These are phyloP conservation scores for Dendrobium chrysotoxum DNA, from an alignment of 106 monocot genomes.

Conservation along the genomic window DNA sequence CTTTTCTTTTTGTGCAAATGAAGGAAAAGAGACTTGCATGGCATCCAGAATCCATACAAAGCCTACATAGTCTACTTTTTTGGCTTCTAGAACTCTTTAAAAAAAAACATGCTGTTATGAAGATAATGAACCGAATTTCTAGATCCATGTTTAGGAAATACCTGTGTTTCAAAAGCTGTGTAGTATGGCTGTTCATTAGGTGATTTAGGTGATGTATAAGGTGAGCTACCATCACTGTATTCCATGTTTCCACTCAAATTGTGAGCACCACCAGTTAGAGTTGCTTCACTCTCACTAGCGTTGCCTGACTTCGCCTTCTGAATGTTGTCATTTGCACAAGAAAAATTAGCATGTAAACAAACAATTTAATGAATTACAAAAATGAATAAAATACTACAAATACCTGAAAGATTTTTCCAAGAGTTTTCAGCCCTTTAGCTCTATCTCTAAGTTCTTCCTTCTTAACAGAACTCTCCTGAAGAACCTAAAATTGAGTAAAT, in stretches of 20 bases:
- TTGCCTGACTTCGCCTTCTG: slow-evolving; percentile 44
- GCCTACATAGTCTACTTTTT: not conserved
- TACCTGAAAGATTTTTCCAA: slow-evolving; percentile 97
- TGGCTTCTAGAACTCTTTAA: not conserved
- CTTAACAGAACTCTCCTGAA: slow-evolving; percentile 66
- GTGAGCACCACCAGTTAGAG: slow-evolving; percentile 20
- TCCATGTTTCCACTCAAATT: slow-evolving; percentile 37
- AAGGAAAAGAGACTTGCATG: not conserved
- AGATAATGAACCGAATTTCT: not conserved
- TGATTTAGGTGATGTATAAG: slow-evolving; percentile 57
- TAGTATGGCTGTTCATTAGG: slow-evolving; percentile 24
- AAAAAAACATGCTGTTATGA: not conserved
- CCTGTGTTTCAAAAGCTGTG: slow-evolving; percentile 33
- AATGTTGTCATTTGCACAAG: not conserved
- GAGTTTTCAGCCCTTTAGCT: slow-evolving; percentile 89
- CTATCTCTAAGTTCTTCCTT: slow-evolving; percentile 88
- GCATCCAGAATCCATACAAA: not conserved
- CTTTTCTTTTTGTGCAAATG: not conserved
- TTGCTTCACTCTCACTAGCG: slow-evolving; percentile 27
- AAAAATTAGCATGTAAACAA: slow-evolving; percentile 1
- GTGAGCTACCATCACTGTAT: slow-evolving; percentile 39
- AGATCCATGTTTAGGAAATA: slow-evolving; percentile 10
- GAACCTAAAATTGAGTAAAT: slow-evolving; percentile 43
- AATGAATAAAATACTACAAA: not conserved
- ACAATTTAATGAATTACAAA: not conserved